A percentile compares a stretch with the other conserved stretches of the same genome.
Evolutionary conservation across 352 stramenopile genomes (phyloP).

Genomic region (Hyaloperonospora brassicae): DNA sequence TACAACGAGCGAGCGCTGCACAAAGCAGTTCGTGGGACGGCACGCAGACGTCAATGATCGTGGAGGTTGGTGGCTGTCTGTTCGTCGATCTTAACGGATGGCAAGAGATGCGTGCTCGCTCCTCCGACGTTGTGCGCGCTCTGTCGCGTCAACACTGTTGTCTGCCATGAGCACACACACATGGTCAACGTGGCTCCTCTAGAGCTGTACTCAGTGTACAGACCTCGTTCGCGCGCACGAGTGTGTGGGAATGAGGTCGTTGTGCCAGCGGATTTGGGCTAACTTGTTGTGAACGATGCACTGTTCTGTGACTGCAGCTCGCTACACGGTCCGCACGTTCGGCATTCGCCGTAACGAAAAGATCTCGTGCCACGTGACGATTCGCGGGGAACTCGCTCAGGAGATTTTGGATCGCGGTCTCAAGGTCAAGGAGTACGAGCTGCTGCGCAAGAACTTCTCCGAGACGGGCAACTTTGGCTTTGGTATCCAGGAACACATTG

Average conservation of each 20-base stretch:
- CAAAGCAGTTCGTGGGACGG: slow-evolving; percentile 12
- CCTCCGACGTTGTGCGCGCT: slow-evolving; percentile 7
- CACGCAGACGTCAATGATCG: slow-evolving; percentile 40
- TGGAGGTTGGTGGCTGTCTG: slow-evolving; percentile 36
- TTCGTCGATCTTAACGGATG: slow-evolving; percentile 18
- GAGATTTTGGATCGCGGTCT: slow-evolving; percentile 99
- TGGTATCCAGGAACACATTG: slow-evolving; percentile 99
- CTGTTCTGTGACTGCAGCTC: slow-evolving; percentile 43
- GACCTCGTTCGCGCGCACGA: no score
- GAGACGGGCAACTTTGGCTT: slow-evolving; percentile 98
- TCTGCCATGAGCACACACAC: no score
- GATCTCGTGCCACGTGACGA: slow-evolving; percentile 98
- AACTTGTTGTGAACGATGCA: neutral
- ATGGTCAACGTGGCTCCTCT: no score
- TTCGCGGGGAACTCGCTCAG: slow-evolving; percentile 96
- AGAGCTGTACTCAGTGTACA: no score
- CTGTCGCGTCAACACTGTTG: neutral
- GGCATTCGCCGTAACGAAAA: slow-evolving; percentile 99
- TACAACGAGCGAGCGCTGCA: slow-evolving; percentile 27
- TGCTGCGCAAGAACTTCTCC: slow-evolving; percentile 98
- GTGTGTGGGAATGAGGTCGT: no score
- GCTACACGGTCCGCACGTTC: slow-evolving; percentile 99
- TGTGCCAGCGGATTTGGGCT: slow-evolving; percentile 55
- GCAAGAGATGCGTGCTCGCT: slow-evolving; percentile 25
- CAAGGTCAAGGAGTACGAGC: slow-evolving; percentile 99